Conservation (phyloP, 2,329 filamentous ascomycete genomes). For the Talaromyces sp. region DNA sequence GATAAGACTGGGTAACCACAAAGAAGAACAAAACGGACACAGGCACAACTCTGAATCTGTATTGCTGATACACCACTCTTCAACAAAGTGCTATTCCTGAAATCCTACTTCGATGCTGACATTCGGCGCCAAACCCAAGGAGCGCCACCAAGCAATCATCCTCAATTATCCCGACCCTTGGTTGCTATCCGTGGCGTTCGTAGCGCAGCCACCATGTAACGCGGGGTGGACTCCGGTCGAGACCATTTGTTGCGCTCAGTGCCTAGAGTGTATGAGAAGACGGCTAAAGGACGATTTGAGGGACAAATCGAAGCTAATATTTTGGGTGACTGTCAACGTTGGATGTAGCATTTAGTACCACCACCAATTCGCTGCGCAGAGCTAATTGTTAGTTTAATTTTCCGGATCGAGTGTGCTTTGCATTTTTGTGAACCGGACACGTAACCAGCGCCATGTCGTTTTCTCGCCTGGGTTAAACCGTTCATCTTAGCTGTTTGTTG, state of each 20-base stretch:
- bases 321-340: background rate
- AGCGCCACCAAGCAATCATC: background rate
- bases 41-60: no score
- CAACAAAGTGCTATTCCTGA: background rate
- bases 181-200: constrained; percentile 1
- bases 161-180: background rate
- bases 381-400: background rate
- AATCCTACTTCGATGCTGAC: constrained; percentile 7
- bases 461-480: background rate
- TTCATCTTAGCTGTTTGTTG: background rate
- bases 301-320: background rate
- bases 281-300: background rate
- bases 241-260: background rate
- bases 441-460: background rate
- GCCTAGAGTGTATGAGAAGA: background rate
- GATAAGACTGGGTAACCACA: background rate
- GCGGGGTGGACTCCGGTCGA: background rate
- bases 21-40: background rate
- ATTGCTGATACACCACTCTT: no score
- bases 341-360: background rate
- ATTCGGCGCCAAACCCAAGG: background rate
- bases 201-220: constrained; percentile 12
- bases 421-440: background rate
- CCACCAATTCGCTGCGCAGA: background rate
- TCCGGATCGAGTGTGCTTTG: background rate